Conservation (phyloP, 1,139 yeast genomes). For the Scheffersomyces insectosa region DNA sequence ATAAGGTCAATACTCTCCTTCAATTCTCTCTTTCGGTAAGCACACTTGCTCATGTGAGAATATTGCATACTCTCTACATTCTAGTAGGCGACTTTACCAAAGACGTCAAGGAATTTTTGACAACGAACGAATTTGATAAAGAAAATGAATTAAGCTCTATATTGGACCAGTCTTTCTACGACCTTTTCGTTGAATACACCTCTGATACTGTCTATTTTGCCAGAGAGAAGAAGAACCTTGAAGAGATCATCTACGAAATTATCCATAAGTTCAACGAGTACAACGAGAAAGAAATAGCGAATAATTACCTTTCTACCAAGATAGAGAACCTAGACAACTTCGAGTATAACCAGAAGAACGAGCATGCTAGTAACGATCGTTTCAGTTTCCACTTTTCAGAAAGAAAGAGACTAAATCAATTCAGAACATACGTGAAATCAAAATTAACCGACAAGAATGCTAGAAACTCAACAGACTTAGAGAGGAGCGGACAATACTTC, state of each 20-base stretch:
- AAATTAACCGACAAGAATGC: conserved; percentile 28
- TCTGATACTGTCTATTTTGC: conserved; percentile 70
- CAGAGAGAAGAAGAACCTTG: conserved; percentile 70
- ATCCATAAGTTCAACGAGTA: conserved; percentile 52
- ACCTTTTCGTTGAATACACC: conserved; percentile 70
- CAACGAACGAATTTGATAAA: conserved; percentile 46
- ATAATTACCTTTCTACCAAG: conserved; percentile 46
- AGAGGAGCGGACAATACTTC: conserved; percentile 20
- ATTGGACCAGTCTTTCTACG: conserved; percentile 72
- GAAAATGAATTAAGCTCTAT: conserved; percentile 50
- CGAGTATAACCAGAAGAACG: conserved; percentile 19
- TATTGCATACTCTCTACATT: conserved; percentile 65
- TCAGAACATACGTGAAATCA: conserved; percentile 41
- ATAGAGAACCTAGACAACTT: conserved; percentile 38
- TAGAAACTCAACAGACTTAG: conserved; percentile 24
- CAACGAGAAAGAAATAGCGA: conserved; percentile 53
- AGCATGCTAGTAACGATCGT: conserved; percentile 22
- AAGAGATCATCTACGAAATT: conserved; percentile 54
- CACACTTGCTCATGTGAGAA: conserved; percentile 74
- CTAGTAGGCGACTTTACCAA: conserved; percentile 64
- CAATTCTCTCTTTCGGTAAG: conserved; percentile 65
- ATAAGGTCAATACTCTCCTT: conserved; percentile 62
- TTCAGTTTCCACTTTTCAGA: conserved; percentile 40
- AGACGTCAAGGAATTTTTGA: conserved; percentile 61
- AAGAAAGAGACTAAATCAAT: conserved; percentile 41